Evolutionary conservation across 176 grass and related monocot genomes (phyloP).

Genomic region (Musa troglodytarum): DNA sequence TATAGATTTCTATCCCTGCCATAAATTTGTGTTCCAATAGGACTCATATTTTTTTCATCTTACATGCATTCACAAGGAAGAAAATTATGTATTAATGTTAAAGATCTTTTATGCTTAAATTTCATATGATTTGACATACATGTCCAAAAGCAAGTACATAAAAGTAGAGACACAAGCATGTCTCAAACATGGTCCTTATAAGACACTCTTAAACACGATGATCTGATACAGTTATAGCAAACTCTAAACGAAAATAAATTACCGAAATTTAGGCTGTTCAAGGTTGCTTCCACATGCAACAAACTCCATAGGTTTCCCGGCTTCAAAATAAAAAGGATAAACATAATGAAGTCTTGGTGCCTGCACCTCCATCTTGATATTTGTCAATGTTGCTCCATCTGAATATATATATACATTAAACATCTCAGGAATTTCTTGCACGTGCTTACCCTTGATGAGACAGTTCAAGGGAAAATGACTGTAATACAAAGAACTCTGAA

Average conservation of each 20-base stretch:
- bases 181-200: too few relatives aligned
- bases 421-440: neutral
- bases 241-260: constrained; percentile 5
- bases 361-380: constrained; percentile 72
- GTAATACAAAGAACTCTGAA: neutral
- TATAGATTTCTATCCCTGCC: too few relatives aligned
- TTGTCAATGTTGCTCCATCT: constrained; percentile 80
- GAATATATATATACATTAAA: neutral
- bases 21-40: too few relatives aligned
- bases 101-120: too few relatives aligned
- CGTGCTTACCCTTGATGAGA: neutral
- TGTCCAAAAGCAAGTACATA: too few relatives aligned
- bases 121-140: too few relatives aligned
- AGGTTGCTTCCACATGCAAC: constrained; percentile 83
- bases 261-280: constrained; percentile 84
- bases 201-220: neutral
- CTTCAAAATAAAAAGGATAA: constrained; percentile 85
- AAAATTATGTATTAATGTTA: too few relatives aligned
- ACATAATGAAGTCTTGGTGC: constrained; percentile 86
- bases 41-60: too few relatives aligned
- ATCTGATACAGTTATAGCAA: neutral
- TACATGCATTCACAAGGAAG: too few relatives aligned
- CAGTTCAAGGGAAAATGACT: neutral
- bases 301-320: constrained; percentile 68
- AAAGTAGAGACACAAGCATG: too few relatives aligned